phyloP scores from a whole-genome alignment of 306 rosid genomes.

The Vicia sativa region DNA sequence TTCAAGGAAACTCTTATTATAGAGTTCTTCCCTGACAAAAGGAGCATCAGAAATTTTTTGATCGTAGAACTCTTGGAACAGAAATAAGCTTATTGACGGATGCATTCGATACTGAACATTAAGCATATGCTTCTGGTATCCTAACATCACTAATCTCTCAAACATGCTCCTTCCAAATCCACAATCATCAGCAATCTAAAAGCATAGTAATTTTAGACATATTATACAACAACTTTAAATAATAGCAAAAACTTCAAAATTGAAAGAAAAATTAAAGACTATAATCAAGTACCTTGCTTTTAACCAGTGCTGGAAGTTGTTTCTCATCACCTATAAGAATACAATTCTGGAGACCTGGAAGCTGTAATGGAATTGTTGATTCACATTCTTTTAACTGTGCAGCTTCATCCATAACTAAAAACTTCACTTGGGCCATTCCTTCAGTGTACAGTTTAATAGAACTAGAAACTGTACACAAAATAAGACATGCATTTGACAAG shows the following conservation, averaged over 20 bases:
- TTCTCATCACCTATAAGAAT: constrained; percentile 57
- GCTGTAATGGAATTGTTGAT: constrained; percentile 52
- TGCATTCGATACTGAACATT: constrained; percentile 55
- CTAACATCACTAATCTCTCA: constrained; percentile 45
- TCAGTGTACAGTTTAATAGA: constrained; percentile 37
- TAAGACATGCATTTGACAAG: constrained; percentile 36
- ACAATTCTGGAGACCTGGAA: constrained; percentile 42
- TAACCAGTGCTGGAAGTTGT: constrained; percentile 60
- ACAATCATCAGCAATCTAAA: constrained; percentile 39
- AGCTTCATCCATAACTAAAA: constrained; percentile 60
- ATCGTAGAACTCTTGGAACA: constrained; percentile 48
- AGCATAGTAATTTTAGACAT: not conserved
- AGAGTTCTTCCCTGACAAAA: constrained; percentile 28
- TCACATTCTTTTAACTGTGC: constrained; percentile 64
- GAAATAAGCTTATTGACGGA: constrained; percentile 51
- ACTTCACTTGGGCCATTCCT: constrained; percentile 12
- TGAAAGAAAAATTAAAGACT: not conserved
- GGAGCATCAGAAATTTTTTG: constrained; percentile 37
- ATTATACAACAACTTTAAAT: not conserved
- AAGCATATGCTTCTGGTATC: constrained; percentile 41
- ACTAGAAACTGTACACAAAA: constrained; percentile 47
- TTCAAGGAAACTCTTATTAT: constrained; percentile 33
- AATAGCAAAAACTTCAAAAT: not conserved
- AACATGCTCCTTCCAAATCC: constrained; percentile 54
- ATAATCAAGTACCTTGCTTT: constrained; percentile 54